phyloP scores from a whole-genome alignment of 495 filamentous ascomycete genomes.

The Annulohypoxylon moriforme region DNA sequence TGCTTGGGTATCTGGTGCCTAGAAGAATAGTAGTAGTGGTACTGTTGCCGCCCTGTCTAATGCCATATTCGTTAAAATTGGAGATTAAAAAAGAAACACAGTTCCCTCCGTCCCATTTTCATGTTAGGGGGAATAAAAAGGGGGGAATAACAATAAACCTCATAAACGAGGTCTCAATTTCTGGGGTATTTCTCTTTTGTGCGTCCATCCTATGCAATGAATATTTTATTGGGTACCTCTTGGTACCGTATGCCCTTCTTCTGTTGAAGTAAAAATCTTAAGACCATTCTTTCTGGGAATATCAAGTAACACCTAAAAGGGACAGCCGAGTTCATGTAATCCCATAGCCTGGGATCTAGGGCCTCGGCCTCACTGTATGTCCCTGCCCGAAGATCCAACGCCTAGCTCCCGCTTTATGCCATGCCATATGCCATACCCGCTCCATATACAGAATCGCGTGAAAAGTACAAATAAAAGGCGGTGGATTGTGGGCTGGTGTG shows the following conservation, averaged over 20 bases:
- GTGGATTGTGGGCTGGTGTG: constrained; percentile 39
- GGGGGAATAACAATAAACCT: constrained; percentile 4
- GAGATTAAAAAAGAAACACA: constrained; percentile 23
- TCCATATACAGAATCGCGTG: constrained; percentile 49
- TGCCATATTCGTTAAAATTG: constrained; percentile 17
- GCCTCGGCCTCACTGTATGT: constrained; percentile 15
- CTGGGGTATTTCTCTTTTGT: constrained; percentile 37
- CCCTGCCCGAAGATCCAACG: constrained; percentile 45
- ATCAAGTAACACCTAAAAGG: constrained; percentile 20
- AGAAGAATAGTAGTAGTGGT: constrained; percentile 6
- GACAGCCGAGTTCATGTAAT: constrained; percentile 20
- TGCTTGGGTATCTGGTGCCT: constrained; percentile 45
- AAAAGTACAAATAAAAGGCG: constrained; percentile 45
- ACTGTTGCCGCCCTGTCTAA: constrained; percentile 47
- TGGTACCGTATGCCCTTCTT: constrained; percentile 43
- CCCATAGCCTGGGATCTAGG: constrained; percentile 7
- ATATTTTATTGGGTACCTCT: constrained; percentile 40
- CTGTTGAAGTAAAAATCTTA: constrained; percentile 37
- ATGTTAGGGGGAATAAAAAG: not conserved
- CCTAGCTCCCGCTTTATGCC: constrained; percentile 48
- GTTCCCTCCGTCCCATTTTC: not conserved
- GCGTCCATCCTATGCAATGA: constrained; percentile 49
- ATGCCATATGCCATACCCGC: constrained; percentile 48
- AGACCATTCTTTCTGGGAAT: constrained; percentile 40
- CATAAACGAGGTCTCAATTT: constrained; percentile 4